Evolutionary conservation across 2,329 filamentous ascomycete genomes (phyloP).

Genomic region (Geoglossum cookeanum): DNA sequence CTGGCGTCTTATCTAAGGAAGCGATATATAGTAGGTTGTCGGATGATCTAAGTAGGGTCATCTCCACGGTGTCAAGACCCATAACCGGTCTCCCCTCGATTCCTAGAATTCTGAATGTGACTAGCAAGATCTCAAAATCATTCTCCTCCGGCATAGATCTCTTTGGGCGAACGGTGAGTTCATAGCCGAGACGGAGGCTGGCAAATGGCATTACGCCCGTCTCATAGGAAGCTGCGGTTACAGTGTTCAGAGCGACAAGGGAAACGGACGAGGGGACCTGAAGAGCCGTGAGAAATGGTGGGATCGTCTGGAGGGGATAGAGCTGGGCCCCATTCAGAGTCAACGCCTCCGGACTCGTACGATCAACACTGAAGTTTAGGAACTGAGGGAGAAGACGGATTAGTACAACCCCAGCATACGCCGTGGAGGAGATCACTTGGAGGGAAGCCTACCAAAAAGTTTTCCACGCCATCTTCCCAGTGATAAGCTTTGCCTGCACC

Average conservation of each 20-base stretch:
- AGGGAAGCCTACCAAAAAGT: slow-evolving; percentile 4
- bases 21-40: not conserved
- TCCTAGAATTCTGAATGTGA: not conserved
- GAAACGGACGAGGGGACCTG: not conserved
- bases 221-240: not conserved
- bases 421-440: not conserved
- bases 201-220: not conserved
- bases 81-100: slow-evolving; percentile 2
- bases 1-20: not conserved
- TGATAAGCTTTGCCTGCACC: not conserved
- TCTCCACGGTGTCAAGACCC: slow-evolving; percentile 1
- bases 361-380: not conserved
- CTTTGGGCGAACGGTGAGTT: not conserved
- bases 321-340: slow-evolving; percentile 2
- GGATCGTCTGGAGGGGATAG: not conserved
- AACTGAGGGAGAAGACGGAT: not conserved
- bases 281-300: not conserved
- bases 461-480: not conserved
- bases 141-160: not conserved
- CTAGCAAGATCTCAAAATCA: not conserved
- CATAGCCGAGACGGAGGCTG: not conserved
- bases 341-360: not conserved
- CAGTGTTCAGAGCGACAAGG: not conserved
- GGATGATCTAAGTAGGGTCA: not conserved
- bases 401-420: not conserved